Evolutionary conservation across 306 rosid species (phyloP), one percentile per base, ranked within the genome.

Genomic region (Vigna mungo): DNA sequence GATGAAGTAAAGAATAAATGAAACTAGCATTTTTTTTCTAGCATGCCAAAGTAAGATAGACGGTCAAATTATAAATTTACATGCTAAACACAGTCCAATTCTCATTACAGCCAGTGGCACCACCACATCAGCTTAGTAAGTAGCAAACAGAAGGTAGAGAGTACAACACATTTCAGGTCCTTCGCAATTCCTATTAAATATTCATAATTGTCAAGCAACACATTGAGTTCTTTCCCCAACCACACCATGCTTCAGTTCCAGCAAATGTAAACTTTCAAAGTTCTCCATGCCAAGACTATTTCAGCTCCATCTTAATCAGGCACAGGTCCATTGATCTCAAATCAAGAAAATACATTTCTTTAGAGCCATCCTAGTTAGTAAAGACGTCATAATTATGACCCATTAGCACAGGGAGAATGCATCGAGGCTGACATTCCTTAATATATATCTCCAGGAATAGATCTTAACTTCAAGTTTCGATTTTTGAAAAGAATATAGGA

Each of bases 1-100:
- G 34, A 59, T 25, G 6, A 16, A 55, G 66, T 20, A 9, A 43
- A 11, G 64, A 56, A 73, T 13, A 41, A 41, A 44, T 73, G 56
- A 43, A 73, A 43, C 7, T 55, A 56, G 37, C 54, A 73, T 41
- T 67, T 9, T 10, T 56, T 39, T 41, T 21, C 41, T 41, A 73
- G n/a, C 21, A 15, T 20, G 53, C 25, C 59, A 20, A 37, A 55
- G 20, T 58, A 43, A 23, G 30, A 58, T 74, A 58, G 5, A 61
- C 30, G 17, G 48, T 46, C 12, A n/a, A 41, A 9, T 25, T 55
- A 58, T 55, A 25, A 72, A 56, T 6, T 72, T 39, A 54, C 34
- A 39, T 34, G 23, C 53, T 54, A 36, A 72, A 27, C 30, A 20
- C 66, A 54, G 16, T 72, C 9, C 74, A 27, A 20, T 18, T 37